Percentiles rank a stretch among this genome's conserved stretches.
phyloP scores from a whole-genome alignment of 169 alveolate species.

The Plasmodium knowlesi region DNA sequence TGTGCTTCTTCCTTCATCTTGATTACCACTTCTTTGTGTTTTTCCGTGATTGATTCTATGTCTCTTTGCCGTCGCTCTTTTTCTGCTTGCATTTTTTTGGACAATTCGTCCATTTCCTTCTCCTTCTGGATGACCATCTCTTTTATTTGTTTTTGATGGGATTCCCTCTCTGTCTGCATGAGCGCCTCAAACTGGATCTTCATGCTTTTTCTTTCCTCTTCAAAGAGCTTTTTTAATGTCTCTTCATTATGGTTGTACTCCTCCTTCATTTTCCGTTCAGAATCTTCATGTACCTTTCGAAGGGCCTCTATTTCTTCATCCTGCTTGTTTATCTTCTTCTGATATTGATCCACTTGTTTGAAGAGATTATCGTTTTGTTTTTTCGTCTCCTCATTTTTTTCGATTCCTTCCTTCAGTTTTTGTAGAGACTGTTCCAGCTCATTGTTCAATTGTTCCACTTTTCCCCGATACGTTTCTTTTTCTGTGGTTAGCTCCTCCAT shows the following conservation, averaged over 20 bases:
- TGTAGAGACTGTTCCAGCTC: not conserved
- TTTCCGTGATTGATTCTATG: not conserved
- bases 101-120: not conserved
- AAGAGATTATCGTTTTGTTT: not conserved
- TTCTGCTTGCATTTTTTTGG: constrained; percentile 16
- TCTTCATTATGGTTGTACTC: constrained; percentile 1
- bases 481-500: not conserved
- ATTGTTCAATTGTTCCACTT: not conserved
- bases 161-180: not conserved
- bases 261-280: not conserved
- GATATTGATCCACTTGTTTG: not conserved
- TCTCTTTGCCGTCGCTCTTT: not conserved
- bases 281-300: not conserved
- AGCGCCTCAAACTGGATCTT: not conserved
- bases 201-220: not conserved
- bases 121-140: not conserved
- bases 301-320: constrained; percentile 13
- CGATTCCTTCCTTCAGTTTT: not conserved
- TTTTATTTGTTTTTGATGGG: not conserved
- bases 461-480: not conserved
- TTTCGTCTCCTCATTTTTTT: constrained; percentile 5
- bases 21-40: not conserved
- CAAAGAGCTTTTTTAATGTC: not conserved
- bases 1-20: not conserved
- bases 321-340: constrained; percentile 2